Evolutionary conservation across 805 yeast species (phyloP).

Genomic region (Metschnikowia santaceciliae): DNA sequence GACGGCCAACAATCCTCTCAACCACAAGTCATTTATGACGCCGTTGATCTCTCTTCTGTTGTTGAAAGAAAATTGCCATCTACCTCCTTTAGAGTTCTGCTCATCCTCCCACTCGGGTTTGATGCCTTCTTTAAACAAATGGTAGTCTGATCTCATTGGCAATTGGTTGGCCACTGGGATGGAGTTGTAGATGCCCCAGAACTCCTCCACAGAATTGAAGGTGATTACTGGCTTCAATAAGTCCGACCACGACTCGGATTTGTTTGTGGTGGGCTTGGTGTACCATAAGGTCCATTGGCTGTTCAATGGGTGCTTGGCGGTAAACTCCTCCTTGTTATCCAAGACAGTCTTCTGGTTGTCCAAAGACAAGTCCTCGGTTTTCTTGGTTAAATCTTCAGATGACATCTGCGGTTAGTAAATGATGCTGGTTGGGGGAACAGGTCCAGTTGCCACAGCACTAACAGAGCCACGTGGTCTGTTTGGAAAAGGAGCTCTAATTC

Average conservation of each 20-base stretch:
- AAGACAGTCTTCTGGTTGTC: conserved; percentile 48
- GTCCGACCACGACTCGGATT: conserved; percentile 85
- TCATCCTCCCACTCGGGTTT: conserved; percentile 99
- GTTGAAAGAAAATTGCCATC: conserved; percentile 72
- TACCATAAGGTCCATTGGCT: conserved; percentile 96
- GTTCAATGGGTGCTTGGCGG: conserved; percentile 84
- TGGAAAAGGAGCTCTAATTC: too few relatives aligned
- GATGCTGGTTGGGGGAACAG: too few relatives aligned
- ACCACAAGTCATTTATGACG: conserved; percentile 87
- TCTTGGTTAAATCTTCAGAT: conserved; percentile 41
- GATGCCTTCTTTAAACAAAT: conserved; percentile 87
- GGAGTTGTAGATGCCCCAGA: conserved; percentile 96
- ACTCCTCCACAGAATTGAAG: conserved; percentile 93
- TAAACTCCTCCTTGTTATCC: conserved; percentile 58
- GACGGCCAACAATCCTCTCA: conserved; percentile 78
- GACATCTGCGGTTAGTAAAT: conserved; percentile 25
- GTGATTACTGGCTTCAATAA: conserved; percentile 89
- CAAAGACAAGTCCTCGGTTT: conserved; percentile 43
- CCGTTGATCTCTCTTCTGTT: conserved; percentile 56
- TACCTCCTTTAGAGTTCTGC: conserved; percentile 86
- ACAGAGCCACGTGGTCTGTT: too few relatives aligned
- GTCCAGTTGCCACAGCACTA: too few relatives aligned
- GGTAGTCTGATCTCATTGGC: conserved; percentile 91
- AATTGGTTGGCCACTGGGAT: conserved; percentile 88
- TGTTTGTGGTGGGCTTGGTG: conserved; percentile 84